Evolutionary conservation across 2,329 filamentous ascomycete species (phyloP).

Genomic region (Fusarium sp.): DNA sequence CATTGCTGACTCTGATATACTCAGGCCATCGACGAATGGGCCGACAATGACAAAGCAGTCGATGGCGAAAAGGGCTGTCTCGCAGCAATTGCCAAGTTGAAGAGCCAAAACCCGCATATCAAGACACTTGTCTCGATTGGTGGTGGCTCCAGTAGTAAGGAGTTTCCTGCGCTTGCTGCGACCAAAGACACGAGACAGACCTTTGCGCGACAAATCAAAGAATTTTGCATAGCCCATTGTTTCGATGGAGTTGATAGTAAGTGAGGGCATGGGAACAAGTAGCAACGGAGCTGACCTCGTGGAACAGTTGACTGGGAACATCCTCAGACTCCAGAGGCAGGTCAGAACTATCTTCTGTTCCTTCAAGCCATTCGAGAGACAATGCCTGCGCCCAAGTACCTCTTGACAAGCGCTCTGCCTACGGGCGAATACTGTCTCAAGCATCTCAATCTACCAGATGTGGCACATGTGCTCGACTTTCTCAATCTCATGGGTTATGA

Average conservation of each 20-base stretch:
- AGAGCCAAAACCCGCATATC: constrained; percentile 68
- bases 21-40: constrained; percentile 72
- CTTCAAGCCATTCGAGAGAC: constrained; percentile 68
- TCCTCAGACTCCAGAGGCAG: constrained; percentile 67
- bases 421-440: constrained; percentile 73
- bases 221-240: constrained; percentile 69
- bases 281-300: neutral
- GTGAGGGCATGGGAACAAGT: neutral
- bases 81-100: constrained; percentile 70
- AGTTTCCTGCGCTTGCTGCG: constrained; percentile 71
- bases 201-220: constrained; percentile 69
- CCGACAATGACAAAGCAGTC: constrained; percentile 71
- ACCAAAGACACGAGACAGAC: constrained; percentile 62
- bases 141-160: constrained; percentile 73
- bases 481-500: constrained; percentile 81
- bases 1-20: constrained; percentile 6
- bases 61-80: constrained; percentile 74
- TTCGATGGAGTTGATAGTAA: constrained; percentile 77
- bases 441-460: constrained; percentile 69
- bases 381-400: constrained; percentile 69
- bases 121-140: constrained; percentile 75
- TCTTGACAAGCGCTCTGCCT: constrained; percentile 74
- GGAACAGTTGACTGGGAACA: constrained; percentile 78
- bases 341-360: constrained; percentile 70
- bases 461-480: constrained; percentile 69